Evolutionary conservation across 2,329 filamentous ascomycete species (phyloP), one percentile per base, ranked within the genome.

Genomic region (Lojkania enalia): DNA sequence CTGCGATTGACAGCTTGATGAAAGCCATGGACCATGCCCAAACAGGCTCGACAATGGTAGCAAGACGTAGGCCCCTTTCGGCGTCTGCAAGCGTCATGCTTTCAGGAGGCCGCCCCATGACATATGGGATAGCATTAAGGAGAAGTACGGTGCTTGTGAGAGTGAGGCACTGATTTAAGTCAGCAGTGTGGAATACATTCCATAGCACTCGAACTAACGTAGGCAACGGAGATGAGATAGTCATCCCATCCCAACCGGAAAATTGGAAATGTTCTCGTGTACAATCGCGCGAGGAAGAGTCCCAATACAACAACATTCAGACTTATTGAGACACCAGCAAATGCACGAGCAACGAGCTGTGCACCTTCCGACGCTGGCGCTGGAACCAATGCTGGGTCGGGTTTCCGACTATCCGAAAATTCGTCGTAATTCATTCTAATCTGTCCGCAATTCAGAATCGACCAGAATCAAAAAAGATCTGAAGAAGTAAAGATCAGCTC

Each of bases 21-120:
- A 29, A 20, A 2, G 47, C 41, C 48, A 60, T 57, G 19, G 44
- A 25, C 52, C 50, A 58, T 3, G 52, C 42, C 56, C 56, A 60
- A 29, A 58, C 40, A 2, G 50, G 50, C 27, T 52, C 27, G 2
- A 35, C 14, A 18, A 50, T 14, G 18, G 39, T 14, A 15, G 43
- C 43, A 23, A 36, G 37, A 12, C 31, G 39, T 9, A 15, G 2
- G 4, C 35, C 13, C 11, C 44, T 18, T 19, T 39, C 9, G 2
- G 15, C 20, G 19, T 50, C 47, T 19, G 19, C 27, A 13, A 50
- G 35, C 3, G 47, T 50, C 9, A 47, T 29, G 32, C 2, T 33
- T 5, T 27, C 21, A 12, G 21, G 32, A 18, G 37, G 27, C 3
- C 20, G 14, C 9, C 41, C 39, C 39, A 50, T 46, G n/a, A 32